Base-by-base conservation (phyloP, 495 filamentous ascomycete species). In the Neurospora africana region DNA sequence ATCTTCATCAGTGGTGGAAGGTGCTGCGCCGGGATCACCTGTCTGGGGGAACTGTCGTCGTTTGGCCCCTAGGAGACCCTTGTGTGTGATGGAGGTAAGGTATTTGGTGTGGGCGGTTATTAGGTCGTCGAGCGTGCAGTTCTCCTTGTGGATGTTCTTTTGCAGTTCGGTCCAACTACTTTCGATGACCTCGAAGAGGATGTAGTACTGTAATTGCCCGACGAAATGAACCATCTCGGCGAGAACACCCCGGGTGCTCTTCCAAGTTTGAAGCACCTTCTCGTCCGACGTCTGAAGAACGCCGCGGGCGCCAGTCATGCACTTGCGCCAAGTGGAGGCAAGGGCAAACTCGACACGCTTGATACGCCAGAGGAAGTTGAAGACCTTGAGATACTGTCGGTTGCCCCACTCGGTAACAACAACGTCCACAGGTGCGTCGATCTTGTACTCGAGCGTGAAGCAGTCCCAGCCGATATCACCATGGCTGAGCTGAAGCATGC, bases 401-500 rank as follows among this genome's bases (percentile, higher is more conserved):
- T 92, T 95, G 41, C 92, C 93, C 88, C 92, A 97, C 1, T 94
- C 92, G 1, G 95, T 98, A 15, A 99, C 94, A 70, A 99, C 93
- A 69, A 98, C 95, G 77, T 99, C 96, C 33, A 98, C 93, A 0
- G 96, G 96, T 10, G 95, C 93, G 78, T 98, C 95, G 72, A 98
- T 94, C 81, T 97, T 97, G 83, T 99, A 99, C 79, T 99, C 96
- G 37, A 99, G 87, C 1, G 96, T 99, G 82, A 99, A 99, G 81
- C 95, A 97, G 79, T 99, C 96, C 96, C 96, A 99, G 72, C 96
- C 96, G 68, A 97, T 98, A 76, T 99, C 95, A 70, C 96, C 96
- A 79, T 97, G 94, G 69, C 91, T 93, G 68, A 97, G 87, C 80
- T 98, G 94, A 43, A 98, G 87, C 93, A 98, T 97, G 67, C 96